A percentile compares a stretch with the other conserved stretches of the same genome.
Evolutionary conservation across 1,139 yeast species (phyloP).

Genomic region (Suhomyces panamericanus): DNA sequence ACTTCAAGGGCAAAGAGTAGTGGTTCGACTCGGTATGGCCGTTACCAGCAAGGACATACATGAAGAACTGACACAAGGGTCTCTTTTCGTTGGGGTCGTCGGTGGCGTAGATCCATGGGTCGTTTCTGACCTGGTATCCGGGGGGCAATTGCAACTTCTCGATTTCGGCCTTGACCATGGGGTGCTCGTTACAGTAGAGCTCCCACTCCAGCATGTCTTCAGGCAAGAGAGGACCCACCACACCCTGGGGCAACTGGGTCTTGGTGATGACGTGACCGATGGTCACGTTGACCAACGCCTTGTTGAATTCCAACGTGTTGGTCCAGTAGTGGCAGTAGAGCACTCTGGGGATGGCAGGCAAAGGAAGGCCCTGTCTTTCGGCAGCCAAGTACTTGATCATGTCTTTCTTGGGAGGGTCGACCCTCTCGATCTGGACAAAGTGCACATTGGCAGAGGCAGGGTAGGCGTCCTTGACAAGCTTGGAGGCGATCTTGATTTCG

Average conservation of each 20-base stretch:
- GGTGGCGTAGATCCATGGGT: conserved; percentile 91
- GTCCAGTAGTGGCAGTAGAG: conserved; percentile 69
- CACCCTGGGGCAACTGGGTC: conserved; percentile 58
- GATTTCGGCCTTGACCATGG: conserved; percentile 59
- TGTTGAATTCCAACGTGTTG: conserved; percentile 57
- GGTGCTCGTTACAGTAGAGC: conserved; percentile 51
- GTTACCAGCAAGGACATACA: conserved; percentile 70
- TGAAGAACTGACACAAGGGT: conserved; percentile 70
- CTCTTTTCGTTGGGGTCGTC: conserved; percentile 61
- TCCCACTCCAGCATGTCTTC: conserved; percentile 65
- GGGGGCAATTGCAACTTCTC: conserved; percentile 62
- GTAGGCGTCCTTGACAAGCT: conserved; percentile 60
- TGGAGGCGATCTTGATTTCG: conserved; percentile 65
- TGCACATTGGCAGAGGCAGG: conserved; percentile 54
- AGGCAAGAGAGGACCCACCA: conserved; percentile 73
- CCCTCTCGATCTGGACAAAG: conserved; percentile 69
- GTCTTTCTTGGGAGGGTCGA: conserved; percentile 80
- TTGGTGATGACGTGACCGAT: conserved; percentile 63
- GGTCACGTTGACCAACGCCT: conserved; percentile 70
- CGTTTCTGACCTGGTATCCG: conserved; percentile 59
- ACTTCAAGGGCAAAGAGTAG: conserved; percentile 79
- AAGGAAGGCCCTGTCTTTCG: conserved; percentile 58
- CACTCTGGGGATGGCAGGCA: conserved; percentile 64
- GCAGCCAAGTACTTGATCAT: conserved; percentile 71
- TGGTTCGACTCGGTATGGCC: conserved; percentile 79